Conservation (phyloP, 2,329 filamentous ascomycete species). For the Botrytis deweyae region DNA sequence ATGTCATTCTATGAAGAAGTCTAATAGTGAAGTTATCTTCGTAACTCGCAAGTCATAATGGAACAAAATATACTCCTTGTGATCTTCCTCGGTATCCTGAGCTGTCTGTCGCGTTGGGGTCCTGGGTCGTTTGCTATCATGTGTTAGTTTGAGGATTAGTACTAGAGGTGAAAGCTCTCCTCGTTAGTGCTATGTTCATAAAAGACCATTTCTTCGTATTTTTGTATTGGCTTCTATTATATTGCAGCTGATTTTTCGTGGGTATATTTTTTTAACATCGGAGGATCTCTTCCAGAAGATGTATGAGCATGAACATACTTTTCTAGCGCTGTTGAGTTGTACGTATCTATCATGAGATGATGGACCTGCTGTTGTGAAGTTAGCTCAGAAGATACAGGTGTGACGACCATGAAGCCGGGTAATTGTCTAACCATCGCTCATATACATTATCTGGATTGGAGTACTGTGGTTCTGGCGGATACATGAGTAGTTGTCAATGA, state of each 20-base stretch:
- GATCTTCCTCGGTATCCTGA: neutral
- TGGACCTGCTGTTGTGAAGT: rapidly evolving
- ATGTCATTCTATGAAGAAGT: too few species aligned
- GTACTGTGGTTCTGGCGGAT: neutral
- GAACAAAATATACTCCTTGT: neutral
- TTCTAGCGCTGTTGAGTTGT: neutral
- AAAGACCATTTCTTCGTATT: neutral
- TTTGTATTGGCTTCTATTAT: rapidly evolving
- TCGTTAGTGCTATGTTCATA: neutral
- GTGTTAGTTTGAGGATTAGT: rapidly evolving
- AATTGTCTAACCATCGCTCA: neutral
- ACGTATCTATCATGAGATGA: rapidly evolving
- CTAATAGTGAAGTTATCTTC: too few species aligned
- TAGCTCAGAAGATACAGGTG: neutral
- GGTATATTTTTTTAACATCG: rapidly evolving
- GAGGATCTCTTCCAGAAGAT: rapidly evolving
- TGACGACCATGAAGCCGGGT: too few species aligned
- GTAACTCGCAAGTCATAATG: neutral
- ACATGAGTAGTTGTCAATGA: neutral
- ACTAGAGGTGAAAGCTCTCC: neutral
- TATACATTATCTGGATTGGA: neutral
- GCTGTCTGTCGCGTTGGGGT: neutral
- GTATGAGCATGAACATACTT: neutral
- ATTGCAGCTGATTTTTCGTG: neutral
- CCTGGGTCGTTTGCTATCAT: neutral